phyloP scores from a whole-genome alignment of 352 stramenopile genomes.

The Globisporangium mamillatum region DNA sequence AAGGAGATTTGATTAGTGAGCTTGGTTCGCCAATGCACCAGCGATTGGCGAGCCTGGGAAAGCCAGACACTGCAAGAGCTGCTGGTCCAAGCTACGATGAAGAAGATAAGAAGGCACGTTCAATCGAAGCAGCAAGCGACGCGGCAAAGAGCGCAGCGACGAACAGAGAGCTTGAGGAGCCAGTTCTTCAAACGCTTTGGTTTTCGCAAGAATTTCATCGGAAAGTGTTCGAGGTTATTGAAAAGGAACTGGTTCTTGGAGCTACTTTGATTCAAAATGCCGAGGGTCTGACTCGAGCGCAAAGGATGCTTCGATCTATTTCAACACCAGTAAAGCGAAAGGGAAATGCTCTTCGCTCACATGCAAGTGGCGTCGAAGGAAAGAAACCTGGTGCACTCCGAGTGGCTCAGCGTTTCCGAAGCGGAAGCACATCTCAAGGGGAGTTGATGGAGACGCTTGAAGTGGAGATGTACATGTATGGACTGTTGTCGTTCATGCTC shows the following conservation, averaged over 20 bases:
- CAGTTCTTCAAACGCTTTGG: constrained; percentile 78
- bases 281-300: constrained; percentile 72
- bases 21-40: constrained; percentile 20
- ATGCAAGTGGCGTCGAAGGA: constrained; percentile 41
- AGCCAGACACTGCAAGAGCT: constrained; percentile 19
- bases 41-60: constrained; percentile 11
- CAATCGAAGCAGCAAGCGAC: constrained; percentile 74
- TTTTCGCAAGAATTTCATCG: constrained; percentile 86
- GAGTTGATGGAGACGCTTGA: constrained; percentile 73
- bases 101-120: constrained; percentile 52
- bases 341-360: constrained; percentile 39
- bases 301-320: constrained; percentile 79
- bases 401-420: constrained; percentile 18
- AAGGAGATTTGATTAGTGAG: constrained; percentile 24
- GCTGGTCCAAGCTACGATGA: constrained; percentile 38
- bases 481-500: constrained; percentile 74
- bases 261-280: constrained; percentile 68
- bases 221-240: constrained; percentile 85
- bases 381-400: background rate
- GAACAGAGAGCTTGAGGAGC: constrained; percentile 69
- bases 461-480: constrained; percentile 72
- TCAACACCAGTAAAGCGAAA: constrained; percentile 68
- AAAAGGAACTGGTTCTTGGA: constrained; percentile 71
- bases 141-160: constrained; percentile 74
- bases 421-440: constrained; percentile 29